Percentiles rank a stretch among this genome's conserved stretches.
Evolutionary conservation across 768 basidiomycete genomes (phyloP).

Genomic region (Boletus subcaerulescens): DNA sequence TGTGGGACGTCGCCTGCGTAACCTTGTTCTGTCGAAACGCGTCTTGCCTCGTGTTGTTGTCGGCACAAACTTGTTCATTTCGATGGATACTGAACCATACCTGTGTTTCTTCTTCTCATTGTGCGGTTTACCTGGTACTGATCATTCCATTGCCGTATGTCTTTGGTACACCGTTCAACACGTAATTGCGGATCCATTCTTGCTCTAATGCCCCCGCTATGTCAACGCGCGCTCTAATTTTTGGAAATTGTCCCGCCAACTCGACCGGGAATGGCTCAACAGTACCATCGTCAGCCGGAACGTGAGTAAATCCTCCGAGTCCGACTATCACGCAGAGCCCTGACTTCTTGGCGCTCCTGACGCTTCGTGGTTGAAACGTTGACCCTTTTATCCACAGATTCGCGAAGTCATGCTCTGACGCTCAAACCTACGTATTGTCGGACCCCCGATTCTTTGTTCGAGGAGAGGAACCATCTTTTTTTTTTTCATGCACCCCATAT

Average conservation of each 20-base stretch:
- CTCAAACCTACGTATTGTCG: too few relatives aligned
- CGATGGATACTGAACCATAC: slow-evolving; percentile 18
- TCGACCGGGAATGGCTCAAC: slow-evolving; percentile 6
- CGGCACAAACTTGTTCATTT: slow-evolving; percentile 19
- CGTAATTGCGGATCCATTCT: slow-evolving; percentile 28
- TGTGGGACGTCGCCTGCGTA: slow-evolving; percentile 9
- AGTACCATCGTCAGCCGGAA: slow-evolving; percentile 70
- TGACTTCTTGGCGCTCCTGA: not conserved
- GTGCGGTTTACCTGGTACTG: slow-evolving; percentile 10
- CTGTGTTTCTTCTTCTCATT: slow-evolving; percentile 5
- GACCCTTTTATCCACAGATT: slow-evolving; percentile 35
- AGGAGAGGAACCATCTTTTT: not conserved
- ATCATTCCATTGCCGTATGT: slow-evolving; percentile 19
- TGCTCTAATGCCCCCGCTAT: slow-evolving; percentile 13
- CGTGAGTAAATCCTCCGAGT: slow-evolving; percentile 42
- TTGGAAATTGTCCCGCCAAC: slow-evolving; percentile 9
- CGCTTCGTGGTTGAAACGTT: not conserved
- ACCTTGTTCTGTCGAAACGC: slow-evolving; percentile 7
- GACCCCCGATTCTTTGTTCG: not conserved
- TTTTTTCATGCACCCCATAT: not conserved
- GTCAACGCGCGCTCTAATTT: slow-evolving; percentile 1
- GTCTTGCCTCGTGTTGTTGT: slow-evolving; percentile 15
- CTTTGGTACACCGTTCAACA: slow-evolving; percentile 24
- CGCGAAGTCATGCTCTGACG: slow-evolving; percentile 50
- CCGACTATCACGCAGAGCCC: not conserved